Base-by-base conservation (phyloP, 2,329 filamentous ascomycete species). In the Botrytis sinoallii region DNA sequence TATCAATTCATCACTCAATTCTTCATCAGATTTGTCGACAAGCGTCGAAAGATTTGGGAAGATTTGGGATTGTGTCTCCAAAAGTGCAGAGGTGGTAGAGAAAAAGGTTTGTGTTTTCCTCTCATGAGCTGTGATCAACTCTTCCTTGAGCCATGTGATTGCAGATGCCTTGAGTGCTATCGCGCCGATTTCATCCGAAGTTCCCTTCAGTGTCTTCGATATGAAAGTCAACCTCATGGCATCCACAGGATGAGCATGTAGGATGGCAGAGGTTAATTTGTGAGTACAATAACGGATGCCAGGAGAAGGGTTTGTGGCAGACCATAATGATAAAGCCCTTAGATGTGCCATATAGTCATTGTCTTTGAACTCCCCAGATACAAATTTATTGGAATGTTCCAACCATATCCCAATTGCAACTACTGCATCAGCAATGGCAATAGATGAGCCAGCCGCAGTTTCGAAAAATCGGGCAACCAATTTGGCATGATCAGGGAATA, bases 171-270 rank as follows among this genome's bases (percentile, higher is more conserved):
- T 90, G 55, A 92, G 83, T 0, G 86, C 85, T 3, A 88, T 85
- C 77, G 89, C 91, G 77, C 40, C 22, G 22, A 61, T 60, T 32
- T 64, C 44, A 48, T 71, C 46, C 32, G 88, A 86, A 83, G 89
- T 91, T 79, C 91, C 89, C 81, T 91, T 89, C 20, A 92, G 82
- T 20, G 91, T 84, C 78, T 92, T 90, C 70, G 89, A 87, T 14
- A 92, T 84, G 75, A 92, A 91, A 42, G 85, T 84, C 25, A 92
- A 82, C 8, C 89, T 85, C 78, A 88, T 85, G 4, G 86, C 85
- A 74, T 89, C 88, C 40, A 88, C 85, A 0, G 89, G 88, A 75
- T 91, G 86, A 3, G 87, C 84, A 77, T 91, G 89, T 32, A 84
- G 76, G 40, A 83, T 79, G 7, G 77, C 77, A 14, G 81, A 80